These are phyloP conservation scores for Suillus subluteus DNA, from an alignment of 768 basidiomycete species.

Conservation along the genomic window DNA sequence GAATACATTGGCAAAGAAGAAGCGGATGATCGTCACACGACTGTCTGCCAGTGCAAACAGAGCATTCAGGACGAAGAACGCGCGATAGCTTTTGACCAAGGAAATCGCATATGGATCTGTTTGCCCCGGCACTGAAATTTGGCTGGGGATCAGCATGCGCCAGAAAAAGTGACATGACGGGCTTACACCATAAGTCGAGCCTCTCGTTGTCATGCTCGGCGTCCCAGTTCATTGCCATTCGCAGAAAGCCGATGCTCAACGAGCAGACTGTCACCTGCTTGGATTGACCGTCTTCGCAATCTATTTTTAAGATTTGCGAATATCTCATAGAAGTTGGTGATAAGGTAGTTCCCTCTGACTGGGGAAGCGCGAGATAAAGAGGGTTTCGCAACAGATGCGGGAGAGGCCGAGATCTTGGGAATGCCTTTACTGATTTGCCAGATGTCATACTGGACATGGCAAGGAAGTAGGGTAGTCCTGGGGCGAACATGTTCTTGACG, in stretches of 20 bases:
- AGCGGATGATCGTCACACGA: constrained; percentile 5
- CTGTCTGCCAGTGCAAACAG: constrained; percentile 14
- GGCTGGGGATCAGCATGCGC: not conserved
- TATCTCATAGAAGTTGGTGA: not conserved
- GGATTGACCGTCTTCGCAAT: not conserved
- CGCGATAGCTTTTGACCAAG: constrained; percentile 19
- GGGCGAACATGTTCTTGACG: constrained; percentile 28
- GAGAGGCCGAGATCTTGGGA: constrained; percentile 24
- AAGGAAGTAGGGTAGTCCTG: constrained; percentile 26
- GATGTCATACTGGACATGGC: constrained; percentile 27
- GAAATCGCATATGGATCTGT: constrained; percentile 26
- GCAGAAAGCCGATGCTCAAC: not conserved
- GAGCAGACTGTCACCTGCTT: not conserved
- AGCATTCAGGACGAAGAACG: constrained; percentile 16
- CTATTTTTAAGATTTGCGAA: not conserved
- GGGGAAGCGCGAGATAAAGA: not conserved
- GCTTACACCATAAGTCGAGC: not conserved
- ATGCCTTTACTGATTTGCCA: constrained; percentile 22
- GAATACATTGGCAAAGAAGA: constrained; percentile 8
- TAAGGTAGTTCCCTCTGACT: not conserved
- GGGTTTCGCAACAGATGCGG: not conserved
- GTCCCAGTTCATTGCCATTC: constrained; percentile 2
- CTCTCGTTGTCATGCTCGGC: not conserved
- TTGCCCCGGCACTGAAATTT: constrained; percentile 17
- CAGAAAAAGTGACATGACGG: not conserved